Evolutionary conservation across 1,284 basidiomycete genomes (phyloP).

Genomic region (Megacollybia platyphylla): DNA sequence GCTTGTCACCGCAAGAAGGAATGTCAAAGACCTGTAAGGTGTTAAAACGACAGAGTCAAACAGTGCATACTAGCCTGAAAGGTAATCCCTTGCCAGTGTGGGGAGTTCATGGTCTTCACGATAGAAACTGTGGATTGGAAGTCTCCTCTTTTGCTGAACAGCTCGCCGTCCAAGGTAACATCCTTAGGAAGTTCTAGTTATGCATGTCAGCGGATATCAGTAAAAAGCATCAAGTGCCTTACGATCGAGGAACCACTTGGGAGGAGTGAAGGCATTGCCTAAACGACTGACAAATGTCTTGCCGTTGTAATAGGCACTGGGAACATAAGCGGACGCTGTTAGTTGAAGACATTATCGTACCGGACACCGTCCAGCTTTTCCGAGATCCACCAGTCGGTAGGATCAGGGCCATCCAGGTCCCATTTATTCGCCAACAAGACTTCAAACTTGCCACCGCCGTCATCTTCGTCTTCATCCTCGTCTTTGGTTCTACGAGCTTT

Average conservation of each 20-base stretch:
- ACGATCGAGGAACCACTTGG: conserved; percentile 51
- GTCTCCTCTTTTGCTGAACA: conserved; percentile 46
- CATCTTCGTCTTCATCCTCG: conserved; percentile 18
- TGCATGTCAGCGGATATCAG: background rate
- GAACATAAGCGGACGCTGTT: background rate
- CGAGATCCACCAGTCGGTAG: conserved; percentile 55
- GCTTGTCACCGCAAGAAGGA: conserved; percentile 33
- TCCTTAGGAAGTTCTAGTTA: conserved; percentile 41
- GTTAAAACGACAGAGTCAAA: background rate
- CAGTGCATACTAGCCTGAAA: conserved; percentile 31
- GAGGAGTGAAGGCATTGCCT: conserved; percentile 49
- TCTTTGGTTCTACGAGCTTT: conserved; percentile 8
- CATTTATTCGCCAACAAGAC: conserved; percentile 49
- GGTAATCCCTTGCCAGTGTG: conserved; percentile 45
- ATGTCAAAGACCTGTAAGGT: conserved; percentile 47
- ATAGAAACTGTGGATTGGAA: conserved; percentile 50
- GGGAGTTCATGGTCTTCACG: conserved; percentile 42
- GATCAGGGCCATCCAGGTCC: conserved; percentile 44
- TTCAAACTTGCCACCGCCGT: conserved; percentile 19
- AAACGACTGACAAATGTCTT: conserved; percentile 42
- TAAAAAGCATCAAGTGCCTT: conserved; percentile 9
- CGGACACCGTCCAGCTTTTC: conserved; percentile 53
- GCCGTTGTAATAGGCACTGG: conserved; percentile 49
- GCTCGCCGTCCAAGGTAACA: conserved; percentile 48
- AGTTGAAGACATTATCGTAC: conserved; percentile 14